Evolutionary conservation across 805 yeast genomes (phyloP).

Genomic region (Starmerella vaccinii): DNA sequence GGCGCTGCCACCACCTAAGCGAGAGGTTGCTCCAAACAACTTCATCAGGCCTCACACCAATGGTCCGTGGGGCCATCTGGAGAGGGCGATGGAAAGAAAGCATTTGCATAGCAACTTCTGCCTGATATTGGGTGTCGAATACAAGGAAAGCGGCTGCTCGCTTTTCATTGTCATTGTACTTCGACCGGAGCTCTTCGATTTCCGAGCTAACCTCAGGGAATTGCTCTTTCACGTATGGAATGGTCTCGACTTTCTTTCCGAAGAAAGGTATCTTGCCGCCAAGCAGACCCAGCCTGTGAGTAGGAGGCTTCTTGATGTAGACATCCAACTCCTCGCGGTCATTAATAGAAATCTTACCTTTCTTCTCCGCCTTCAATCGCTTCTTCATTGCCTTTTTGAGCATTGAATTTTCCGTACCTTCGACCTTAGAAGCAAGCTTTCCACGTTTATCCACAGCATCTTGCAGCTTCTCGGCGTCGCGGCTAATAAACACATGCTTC

Average conservation of each 20-base stretch:
- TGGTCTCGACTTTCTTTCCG: conserved; percentile 78
- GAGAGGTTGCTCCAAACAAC: conserved; percentile 72
- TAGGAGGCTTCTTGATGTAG: conserved; percentile 72
- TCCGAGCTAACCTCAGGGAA: conserved; percentile 60
- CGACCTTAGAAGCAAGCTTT: conserved; percentile 50
- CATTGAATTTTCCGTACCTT: conserved; percentile 50
- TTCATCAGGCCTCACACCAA: conserved; percentile 70
- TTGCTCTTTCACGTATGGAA: conserved; percentile 58
- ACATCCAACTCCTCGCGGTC: conserved; percentile 26
- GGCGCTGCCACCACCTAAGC: conserved; percentile 47
- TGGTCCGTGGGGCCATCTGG: conserved; percentile 39
- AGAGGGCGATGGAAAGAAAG: conserved; percentile 42
- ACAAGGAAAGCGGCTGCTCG: conserved; percentile 76
- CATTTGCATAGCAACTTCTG: conserved; percentile 78
- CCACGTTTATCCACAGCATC: conserved; percentile 51
- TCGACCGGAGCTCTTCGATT: conserved; percentile 48
- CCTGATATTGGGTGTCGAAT: conserved; percentile 74
- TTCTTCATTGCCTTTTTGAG: conserved; percentile 55
- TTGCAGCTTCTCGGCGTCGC: conserved; percentile 48
- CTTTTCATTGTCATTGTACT: conserved; percentile 47
- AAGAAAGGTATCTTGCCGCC: conserved; percentile 34
- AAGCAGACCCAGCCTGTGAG: conserved; percentile 54
- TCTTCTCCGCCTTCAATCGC: conserved; percentile 55
- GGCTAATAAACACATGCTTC: conserved; percentile 66
- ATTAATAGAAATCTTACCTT: conserved; percentile 35